Conservation (phyloP, 768 basidiomycete genomes). For the Pleurotus sapidus region DNA sequence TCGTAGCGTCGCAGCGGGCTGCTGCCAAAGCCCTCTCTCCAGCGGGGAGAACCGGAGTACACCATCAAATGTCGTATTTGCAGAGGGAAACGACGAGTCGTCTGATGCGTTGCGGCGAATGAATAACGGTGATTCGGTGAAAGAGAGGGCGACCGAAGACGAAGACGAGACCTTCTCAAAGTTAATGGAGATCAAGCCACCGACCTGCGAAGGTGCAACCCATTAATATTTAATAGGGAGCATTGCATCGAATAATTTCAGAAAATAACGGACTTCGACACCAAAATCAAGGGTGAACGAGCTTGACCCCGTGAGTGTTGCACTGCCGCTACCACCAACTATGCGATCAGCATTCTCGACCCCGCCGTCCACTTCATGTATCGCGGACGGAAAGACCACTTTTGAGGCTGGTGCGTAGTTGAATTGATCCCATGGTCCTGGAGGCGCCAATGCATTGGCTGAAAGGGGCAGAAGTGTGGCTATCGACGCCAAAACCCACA, state of each 20-base stretch:
- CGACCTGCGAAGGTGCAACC: conserved; percentile 33
- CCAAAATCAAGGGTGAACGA: conserved; percentile 58
- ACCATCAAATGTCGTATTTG: conserved; percentile 37
- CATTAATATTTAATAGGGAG: background rate
- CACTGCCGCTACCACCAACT: conserved; percentile 28
- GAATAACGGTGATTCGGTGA: conserved; percentile 56
- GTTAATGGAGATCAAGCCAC: conserved; percentile 49
- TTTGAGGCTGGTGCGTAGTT: conserved; percentile 47
- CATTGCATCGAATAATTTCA: background rate
- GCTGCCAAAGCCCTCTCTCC: conserved; percentile 40
- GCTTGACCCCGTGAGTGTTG: conserved; percentile 37
- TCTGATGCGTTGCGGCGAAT: conserved; percentile 51
- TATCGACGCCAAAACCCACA: no score
- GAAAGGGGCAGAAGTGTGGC: background rate
- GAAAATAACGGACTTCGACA: conserved; percentile 34
- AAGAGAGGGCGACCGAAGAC: conserved; percentile 46
- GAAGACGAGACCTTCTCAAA: conserved; percentile 29
- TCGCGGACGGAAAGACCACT: conserved; percentile 40
- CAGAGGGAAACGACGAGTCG: conserved; percentile 48
- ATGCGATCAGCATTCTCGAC: conserved; percentile 30
- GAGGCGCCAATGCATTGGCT: conserved; percentile 29
- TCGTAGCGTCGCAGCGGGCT: conserved; percentile 39
- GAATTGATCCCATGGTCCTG: conserved; percentile 51
- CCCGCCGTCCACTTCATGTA: conserved; percentile 33
- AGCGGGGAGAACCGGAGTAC: conserved; percentile 39